Evolutionary conservation across 441 rosid genomes (phyloP).

Genomic region (Iberis amara): DNA sequence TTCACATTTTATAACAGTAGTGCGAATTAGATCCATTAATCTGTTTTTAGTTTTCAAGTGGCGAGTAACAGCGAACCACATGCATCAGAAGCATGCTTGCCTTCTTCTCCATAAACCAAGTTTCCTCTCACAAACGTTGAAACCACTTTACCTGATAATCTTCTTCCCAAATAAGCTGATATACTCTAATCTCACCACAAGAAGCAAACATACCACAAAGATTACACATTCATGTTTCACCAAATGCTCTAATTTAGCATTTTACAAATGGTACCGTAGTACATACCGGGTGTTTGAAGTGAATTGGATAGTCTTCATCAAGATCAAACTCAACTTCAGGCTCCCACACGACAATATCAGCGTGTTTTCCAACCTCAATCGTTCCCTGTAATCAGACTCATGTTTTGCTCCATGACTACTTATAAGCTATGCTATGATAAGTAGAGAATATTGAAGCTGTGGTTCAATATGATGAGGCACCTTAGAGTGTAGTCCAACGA

Average conservation of each 20-base stretch:
- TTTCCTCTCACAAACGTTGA: slow-evolving; percentile 86
- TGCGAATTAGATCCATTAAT: too few species aligned
- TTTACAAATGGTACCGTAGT: not conserved
- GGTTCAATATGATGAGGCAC: slow-evolving; percentile 31
- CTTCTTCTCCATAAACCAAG: slow-evolving; percentile 68
- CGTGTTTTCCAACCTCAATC: slow-evolving; percentile 64
- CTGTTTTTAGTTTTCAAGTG: slow-evolving; percentile 21
- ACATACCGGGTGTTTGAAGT: slow-evolving; percentile 71
- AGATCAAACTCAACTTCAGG: slow-evolving; percentile 67
- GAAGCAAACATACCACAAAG: not conserved
- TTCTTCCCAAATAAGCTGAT: slow-evolving; percentile 81
- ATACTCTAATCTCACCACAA: slow-evolving; percentile 41
- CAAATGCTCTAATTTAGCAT: not conserved
- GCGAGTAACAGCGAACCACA: slow-evolving; percentile 69
- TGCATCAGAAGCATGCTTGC: slow-evolving; percentile 70
- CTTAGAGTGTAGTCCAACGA: slow-evolving; percentile 63
- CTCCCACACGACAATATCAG: slow-evolving; percentile 82
- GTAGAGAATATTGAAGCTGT: slow-evolving; percentile 1
- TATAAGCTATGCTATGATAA: not conserved
- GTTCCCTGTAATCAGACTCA: slow-evolving; percentile 47
- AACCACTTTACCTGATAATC: slow-evolving; percentile 68
- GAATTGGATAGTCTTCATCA: slow-evolving; percentile 50
- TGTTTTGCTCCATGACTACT: not conserved
- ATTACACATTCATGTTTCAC: slow-evolving; percentile 1
- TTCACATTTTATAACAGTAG: slow-evolving; percentile 12